Evolutionary conservation across 345 rosid genomes (phyloP), one percentile per base, ranked within the genome.

Genomic region (Eucalyptus grandis): DNA sequence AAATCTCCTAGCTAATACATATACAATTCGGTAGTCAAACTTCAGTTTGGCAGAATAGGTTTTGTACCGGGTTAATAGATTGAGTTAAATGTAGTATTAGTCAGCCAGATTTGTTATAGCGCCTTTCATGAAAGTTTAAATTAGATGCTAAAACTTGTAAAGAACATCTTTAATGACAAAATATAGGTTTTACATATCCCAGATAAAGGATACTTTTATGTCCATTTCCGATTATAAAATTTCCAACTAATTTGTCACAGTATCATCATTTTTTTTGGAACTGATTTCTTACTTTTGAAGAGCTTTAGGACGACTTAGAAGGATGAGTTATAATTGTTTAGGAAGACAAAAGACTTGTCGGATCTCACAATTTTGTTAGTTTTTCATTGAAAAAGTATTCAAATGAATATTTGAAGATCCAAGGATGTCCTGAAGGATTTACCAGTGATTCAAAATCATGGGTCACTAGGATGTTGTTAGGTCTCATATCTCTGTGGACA

Each of bases 381-480:
- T 53, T 37, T 60, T 44, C 30, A 19, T 53, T 50, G 49, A 86
- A 86, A 51, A 31, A 31, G 46, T 46, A 88, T 17, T 50, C 26
- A 6, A 65, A 14, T 21, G 88, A 47, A 87, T 27, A 34, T 49
- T 26, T 43, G 15, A 43, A 50, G 87, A 49, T 30, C 69, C 26
- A 49, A 54, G 11, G 83, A 50, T 26, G 37, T 49, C 31, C 16
- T 43, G 80, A 17, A 82, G 58, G 14, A 34, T 56, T 91, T 96
- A 96, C 98, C 95, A 96, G 60, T 46, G 95, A 53, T 86, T 94
- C 93, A 15, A 91, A 91, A 89, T 94, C 96, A 88, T 96, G 95
- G 7, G 96, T 95, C 40, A 94, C 94, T 40, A 95, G 96, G 91
- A 95, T 94, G 94, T 96, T 95, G 90, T 92, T 93, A 49, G 96